Evolutionary conservation across 148 eudicot species (phyloP).

Genomic region (Heliamphora exappendiculata): DNA sequence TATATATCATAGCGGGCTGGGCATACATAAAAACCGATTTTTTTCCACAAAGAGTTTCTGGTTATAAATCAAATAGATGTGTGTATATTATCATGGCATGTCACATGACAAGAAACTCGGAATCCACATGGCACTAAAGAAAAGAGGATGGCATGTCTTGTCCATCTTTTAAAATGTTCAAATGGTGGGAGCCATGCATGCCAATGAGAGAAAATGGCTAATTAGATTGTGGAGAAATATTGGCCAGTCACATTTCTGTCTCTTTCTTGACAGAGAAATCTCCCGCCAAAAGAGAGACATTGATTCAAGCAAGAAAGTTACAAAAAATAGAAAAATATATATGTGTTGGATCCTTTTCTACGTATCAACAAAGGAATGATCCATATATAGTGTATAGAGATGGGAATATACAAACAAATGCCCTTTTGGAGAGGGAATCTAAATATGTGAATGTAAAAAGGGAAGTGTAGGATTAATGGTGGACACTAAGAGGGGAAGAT

Average conservation of each 20-base stretch:
- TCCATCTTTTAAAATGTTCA: not conserved
- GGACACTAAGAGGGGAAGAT: not conserved
- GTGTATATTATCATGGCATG: no score
- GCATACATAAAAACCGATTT: no score
- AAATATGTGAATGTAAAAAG: not conserved
- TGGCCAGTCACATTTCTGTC: slow-evolving; percentile 21
- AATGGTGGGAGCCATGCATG: slow-evolving; percentile 24
- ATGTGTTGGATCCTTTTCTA: not conserved
- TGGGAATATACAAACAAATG: not conserved
- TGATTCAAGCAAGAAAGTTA: slow-evolving; percentile 6
- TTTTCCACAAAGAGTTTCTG: no score
- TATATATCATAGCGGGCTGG: no score
- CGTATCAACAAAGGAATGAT: not conserved
- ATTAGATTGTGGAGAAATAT: not conserved
- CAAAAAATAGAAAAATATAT: not conserved
- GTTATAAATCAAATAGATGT: no score
- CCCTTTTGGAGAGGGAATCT: slow-evolving; percentile 5
- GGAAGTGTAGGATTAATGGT: slow-evolving; percentile 5
- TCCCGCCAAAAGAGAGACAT: slow-evolving; percentile 14
- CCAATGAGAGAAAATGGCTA: slow-evolving; percentile 11
- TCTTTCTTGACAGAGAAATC: not conserved
- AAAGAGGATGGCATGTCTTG: not conserved
- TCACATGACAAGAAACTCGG: not conserved
- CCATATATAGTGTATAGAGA: not conserved
- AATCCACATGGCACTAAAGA: not conserved